Base-by-base conservation (phyloP, 805 yeast genomes). In the Ogataea trehalophila region DNA sequence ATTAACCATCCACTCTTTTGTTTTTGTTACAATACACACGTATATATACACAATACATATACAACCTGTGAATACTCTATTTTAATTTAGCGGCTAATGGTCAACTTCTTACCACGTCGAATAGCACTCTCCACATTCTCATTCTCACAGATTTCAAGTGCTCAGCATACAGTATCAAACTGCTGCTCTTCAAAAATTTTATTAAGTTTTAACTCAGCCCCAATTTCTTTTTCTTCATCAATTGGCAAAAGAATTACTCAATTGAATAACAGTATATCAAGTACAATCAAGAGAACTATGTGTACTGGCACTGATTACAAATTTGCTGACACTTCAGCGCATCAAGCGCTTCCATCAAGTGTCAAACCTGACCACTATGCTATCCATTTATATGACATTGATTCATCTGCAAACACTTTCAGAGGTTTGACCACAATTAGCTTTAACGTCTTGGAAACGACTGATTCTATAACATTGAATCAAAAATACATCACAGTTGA, bases 331-430 rank as follows among this genome's bases (percentile, higher is more conserved):
- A 60, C 65, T 14, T 57, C 77, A 81, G 51, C 95, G 87, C 57
- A 71, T 72, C 42, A 59, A 33, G 61, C 64, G 11, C 48, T 68
- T 20, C 70, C 71, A 11, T 42, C 52, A 11, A 71, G 76, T 45
- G 85, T 90, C 51, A 75, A 75, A 49, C 97, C 99, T 34, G 57
- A 70, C 34, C 87, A 86, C 66, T 92, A 94, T 63, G 77, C 80
- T 46, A 65, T 94, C 33, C 74, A 81, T 17, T 69, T 81, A 45
- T 62, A 39, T 40, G 83, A 81, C 57, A 89, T 95, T 36, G 77
- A 83, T 57, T 64, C 73, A 29, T 64, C 57, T 7, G 65, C 66
- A 34, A 74, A 73, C 53, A 61, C 73, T 1, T 82, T 75, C 57
- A 57, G 57, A 2, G 87, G 86, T 6, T 51, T 51, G 3, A 81